Evolutionary conservation across 768 basidiomycete genomes (phyloP), one percentile per base, ranked within the genome.

Genomic region (Psilocybe cubensis): DNA sequence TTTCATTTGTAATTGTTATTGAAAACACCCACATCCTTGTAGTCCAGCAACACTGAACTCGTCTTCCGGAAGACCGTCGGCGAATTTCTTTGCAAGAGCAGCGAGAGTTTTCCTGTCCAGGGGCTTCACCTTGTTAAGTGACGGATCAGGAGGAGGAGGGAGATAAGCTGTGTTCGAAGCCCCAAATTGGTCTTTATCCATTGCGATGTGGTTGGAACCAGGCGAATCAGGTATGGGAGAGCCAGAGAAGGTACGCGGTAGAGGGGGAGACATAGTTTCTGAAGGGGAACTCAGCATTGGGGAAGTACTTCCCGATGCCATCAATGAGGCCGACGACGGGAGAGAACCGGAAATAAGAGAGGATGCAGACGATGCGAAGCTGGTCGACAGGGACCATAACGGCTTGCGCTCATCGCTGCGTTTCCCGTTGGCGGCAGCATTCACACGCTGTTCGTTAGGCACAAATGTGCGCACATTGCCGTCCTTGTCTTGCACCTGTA

Each of bases 21-120:
- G 61, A 59, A 52, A 21, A 66, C 31, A 86, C 90, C 83, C 70
- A 91, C 90, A 94, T 70, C 92, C 94, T 75, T 96, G 94, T 52
- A 97, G 77, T 55, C 92, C 89, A 18, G 94, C 94, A 53, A 95
- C 90, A 66, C 90, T 91, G 68, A 95, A 92, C 74, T 91, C 89
- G 38, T 89, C 87, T 33, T 93, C 89, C 0, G 94, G 92, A 20
- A 96, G 85, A 21, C 84, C 77, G 60, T 91, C 89, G 3, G 92
- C 91, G 66, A 96, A 96, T 57, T 77, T 66, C 75, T 89, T 85
- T 9, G 92, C 92, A 14, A 95, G 77, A n/a, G 72, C 64, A 24
- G 83, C 85, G 23, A 94, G 78, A 57, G 83, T 86, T 63, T 75
- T 75, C 53, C 80, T 83, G 66, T 87, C 85, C 58, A 93, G 76